Evolutionary conservation across 169 alveolate species (phyloP).

Genomic region (Cryptosporidium felis): DNA sequence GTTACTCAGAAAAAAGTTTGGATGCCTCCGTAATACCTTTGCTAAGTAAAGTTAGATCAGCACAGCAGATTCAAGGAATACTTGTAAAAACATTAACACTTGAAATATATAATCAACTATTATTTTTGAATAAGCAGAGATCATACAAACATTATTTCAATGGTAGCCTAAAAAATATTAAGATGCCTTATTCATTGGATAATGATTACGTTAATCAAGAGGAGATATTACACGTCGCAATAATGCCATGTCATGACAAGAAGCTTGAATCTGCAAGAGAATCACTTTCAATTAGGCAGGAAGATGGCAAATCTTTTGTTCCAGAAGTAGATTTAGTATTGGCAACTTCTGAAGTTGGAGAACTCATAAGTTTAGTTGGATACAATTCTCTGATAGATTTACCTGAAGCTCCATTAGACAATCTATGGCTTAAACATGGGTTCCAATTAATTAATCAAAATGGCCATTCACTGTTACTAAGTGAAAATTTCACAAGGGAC

Average conservation of each 20-base stretch:
- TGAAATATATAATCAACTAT: slow-evolving; percentile 48
- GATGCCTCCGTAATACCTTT: slow-evolving; percentile 80
- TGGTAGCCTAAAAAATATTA: background rate
- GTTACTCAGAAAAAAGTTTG: slow-evolving; percentile 91
- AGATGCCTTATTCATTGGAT: background rate
- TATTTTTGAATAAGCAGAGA: slow-evolving; percentile 13
- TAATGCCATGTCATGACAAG: slow-evolving; percentile 93
- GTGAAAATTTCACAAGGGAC: background rate
- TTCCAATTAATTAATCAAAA: background rate
- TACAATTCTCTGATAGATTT: slow-evolving; percentile 21
- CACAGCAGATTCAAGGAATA: slow-evolving; percentile 86
- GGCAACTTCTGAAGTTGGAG: slow-evolving; percentile 35
- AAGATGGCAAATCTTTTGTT: background rate
- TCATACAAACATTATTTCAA: background rate
- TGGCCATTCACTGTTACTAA: background rate
- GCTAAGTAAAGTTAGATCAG: slow-evolving; percentile 88
- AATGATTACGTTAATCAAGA: slow-evolving; percentile 21
- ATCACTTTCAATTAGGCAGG: background rate
- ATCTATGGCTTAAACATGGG: slow-evolving; percentile 43
- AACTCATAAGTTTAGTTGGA: slow-evolving; percentile 19
- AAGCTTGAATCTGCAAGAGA: slow-evolving; percentile 89
- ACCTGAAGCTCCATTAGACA: slow-evolving; percentile 49
- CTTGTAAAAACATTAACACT: slow-evolving; percentile 76
- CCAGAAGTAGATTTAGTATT: slow-evolving; percentile 71
- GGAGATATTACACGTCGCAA: slow-evolving; percentile 80